These are phyloP conservation scores for Penicillium verrucosum DNA, from an alignment of 2,329 filamentous ascomycete genomes.

Conservation along the genomic window DNA sequence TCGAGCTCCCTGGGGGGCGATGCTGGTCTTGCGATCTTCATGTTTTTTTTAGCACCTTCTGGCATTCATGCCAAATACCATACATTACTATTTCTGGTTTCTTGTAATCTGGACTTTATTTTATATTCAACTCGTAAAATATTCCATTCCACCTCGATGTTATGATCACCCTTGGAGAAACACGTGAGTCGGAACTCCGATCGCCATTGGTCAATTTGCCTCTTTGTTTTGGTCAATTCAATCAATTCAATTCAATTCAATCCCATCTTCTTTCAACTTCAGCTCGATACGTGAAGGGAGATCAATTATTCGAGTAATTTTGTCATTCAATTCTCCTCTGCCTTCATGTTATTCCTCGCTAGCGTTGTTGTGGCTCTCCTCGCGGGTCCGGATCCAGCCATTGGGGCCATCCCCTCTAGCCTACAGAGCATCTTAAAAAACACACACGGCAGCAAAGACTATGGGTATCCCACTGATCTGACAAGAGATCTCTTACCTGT, in stretches of 20 bases:
- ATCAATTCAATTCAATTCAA: neutral
- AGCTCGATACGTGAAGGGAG: neutral
- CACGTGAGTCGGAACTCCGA: slow-evolving; percentile 11
- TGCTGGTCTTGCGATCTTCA: neutral
- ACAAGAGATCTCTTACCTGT: slow-evolving; percentile 59
- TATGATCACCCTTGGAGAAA: neutral
- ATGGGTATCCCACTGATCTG: slow-evolving; percentile 60
- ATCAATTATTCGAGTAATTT: neutral
- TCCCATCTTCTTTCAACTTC: neutral
- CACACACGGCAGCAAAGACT: slow-evolving; percentile 51
- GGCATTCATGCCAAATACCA: neutral
- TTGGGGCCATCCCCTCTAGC: slow-evolving; percentile 39
- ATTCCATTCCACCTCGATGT: too few species aligned
- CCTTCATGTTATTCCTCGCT: slow-evolving; percentile 15
- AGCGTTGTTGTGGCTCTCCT: slow-evolving; percentile 24
- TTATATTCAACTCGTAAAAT: neutral
- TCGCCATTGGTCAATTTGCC: neutral
- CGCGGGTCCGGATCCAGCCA: slow-evolving; percentile 22
- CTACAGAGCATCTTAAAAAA: slow-evolving; percentile 57
- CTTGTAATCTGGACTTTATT: neutral
- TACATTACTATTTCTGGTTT: neutral
- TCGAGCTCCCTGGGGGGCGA: neutral
- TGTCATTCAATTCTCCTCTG: slow-evolving; percentile 3
- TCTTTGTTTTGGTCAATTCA: neutral
- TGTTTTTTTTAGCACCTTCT: slow-evolving; percentile 2